Evolutionary conservation across 2,329 filamentous ascomycete genomes (phyloP).

Genomic region (Bertia moriformis): DNA sequence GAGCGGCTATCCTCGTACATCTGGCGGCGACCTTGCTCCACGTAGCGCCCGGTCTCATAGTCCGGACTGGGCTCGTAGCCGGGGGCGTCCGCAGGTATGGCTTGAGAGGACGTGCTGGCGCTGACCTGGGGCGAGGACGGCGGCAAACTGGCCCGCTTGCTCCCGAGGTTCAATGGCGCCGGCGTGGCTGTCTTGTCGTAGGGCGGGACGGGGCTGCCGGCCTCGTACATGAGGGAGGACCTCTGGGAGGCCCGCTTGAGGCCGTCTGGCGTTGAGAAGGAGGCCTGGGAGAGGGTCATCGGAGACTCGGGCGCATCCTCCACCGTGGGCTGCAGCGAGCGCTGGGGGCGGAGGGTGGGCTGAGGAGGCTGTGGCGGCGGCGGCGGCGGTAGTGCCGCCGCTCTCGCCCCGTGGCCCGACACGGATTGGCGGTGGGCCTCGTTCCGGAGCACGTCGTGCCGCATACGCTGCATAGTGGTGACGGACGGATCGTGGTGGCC

Average conservation of each 20-base stretch:
- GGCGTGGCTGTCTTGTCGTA: slow-evolving; percentile 20
- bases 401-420: slow-evolving; percentile 34
- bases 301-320: slow-evolving; percentile 46
- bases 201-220: no score
- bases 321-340: slow-evolving; percentile 44
- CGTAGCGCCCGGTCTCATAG: no score
- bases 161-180: slow-evolving; percentile 27
- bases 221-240: neutral
- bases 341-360: slow-evolving; percentile 15
- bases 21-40: neutral
- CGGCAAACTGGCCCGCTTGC: slow-evolving; percentile 15
- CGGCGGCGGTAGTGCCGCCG: slow-evolving; percentile 34
- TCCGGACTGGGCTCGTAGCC: neutral
- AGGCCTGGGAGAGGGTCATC: neutral
- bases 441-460: slow-evolving; percentile 39
- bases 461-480: slow-evolving; percentile 29
- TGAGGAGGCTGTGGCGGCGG: slow-evolving; percentile 24
- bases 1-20: no score
- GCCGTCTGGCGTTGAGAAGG: neutral
- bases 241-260: no score
- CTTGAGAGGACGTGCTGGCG: no score
- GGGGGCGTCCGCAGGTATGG: neutral
- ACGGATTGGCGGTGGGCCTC: slow-evolving; percentile 39
- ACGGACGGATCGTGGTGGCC: no score
- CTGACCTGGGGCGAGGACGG: neutral